Base-by-base conservation (phyloP, 2,329 filamentous ascomycete species). In the Pezicula carpinea region DNA sequence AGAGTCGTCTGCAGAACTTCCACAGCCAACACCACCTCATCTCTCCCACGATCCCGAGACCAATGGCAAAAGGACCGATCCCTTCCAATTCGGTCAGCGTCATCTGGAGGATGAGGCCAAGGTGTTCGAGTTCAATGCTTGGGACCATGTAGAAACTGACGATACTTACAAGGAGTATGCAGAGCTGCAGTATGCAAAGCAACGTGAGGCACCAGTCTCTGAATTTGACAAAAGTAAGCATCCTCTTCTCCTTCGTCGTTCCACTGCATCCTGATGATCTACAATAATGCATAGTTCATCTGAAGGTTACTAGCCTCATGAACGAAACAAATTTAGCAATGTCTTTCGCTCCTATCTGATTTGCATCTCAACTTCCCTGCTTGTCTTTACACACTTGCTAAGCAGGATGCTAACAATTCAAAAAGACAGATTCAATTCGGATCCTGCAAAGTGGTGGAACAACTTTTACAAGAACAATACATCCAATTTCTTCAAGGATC, bases 381-480 rank as follows among this genome's bases (percentile, higher is more conserved):
- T 31, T 39, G 45, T 45, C 47, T 36, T 17, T 32, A 47, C 23
- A 39, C 35, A 50, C 45, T 39, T 40, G 34, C 18, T 33, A 53
- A 39, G 44, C 32, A 22, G 15, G 38, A 49, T 52, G 64, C 74
- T 77, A 67, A 79, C 68, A 50, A 45, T 36, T 54, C 44, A 50
- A 59, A n/a, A 60, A 87, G 82, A 73, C 59, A 87, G 89, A 56
- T 96, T 96, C 74, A 97, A 96, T 65, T 74, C 77, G 39, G 81
- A 95, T 55, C 93, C 93, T 0, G 91, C 89, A 52, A 95, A 90
- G 67, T 97, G 90, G 89, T 99, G 93, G 93, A 93, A 99, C 62
- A 72, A 87, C 46, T 99, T 99, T 70, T 99, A 99, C 75, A 91
- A 93, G 70, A 96, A 97, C 71, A 97, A 99, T 69, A 88, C 87